These are phyloP conservation scores for Metschnikowia similis DNA, from an alignment of 805 yeast genomes.

Conservation along the genomic window DNA sequence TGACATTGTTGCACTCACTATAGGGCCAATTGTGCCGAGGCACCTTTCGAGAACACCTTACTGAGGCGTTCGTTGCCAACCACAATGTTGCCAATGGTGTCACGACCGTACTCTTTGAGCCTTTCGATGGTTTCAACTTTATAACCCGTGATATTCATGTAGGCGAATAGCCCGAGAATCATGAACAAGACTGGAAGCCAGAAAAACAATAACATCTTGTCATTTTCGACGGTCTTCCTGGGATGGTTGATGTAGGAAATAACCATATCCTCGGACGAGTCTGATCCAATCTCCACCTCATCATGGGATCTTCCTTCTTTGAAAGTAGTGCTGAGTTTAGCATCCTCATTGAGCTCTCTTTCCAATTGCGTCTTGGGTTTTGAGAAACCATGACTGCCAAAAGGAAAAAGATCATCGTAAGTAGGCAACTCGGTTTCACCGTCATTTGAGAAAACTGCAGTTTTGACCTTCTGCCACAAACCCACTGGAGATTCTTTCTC, in stretches of 20 bases:
- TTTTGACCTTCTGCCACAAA: slow-evolving; percentile 42
- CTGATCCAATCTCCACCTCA: slow-evolving; percentile 33
- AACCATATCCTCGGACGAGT: slow-evolving; percentile 42
- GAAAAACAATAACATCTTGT: slow-evolving; percentile 80
- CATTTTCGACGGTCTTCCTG: slow-evolving; percentile 56
- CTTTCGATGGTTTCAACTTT: slow-evolving; percentile 33
- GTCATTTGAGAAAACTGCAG: slow-evolving; percentile 35
- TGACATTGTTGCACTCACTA: not conserved
- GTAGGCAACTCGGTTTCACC: slow-evolving; percentile 49
- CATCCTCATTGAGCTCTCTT: slow-evolving; percentile 24
- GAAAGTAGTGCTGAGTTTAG: not conserved
- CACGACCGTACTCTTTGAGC: slow-evolving; percentile 31
- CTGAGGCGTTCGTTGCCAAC: slow-evolving; percentile 41
- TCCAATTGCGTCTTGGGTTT: slow-evolving; percentile 35
- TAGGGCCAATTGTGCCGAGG: not conserved
- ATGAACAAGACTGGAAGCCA: slow-evolving; percentile 79
- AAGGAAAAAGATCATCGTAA: slow-evolving; percentile 74
- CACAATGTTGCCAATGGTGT: slow-evolving; percentile 38
- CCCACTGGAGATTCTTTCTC: slow-evolving; percentile 14
- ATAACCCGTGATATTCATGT: slow-evolving; percentile 39
- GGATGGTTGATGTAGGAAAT: slow-evolving; percentile 41
- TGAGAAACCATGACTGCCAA: slow-evolving; percentile 24
- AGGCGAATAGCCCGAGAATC: slow-evolving; percentile 47
- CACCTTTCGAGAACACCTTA: slow-evolving; percentile 28
- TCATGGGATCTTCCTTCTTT: slow-evolving; percentile 15